Evolutionary conservation across 2,329 filamentous ascomycete genomes (phyloP), one percentile per base, ranked within the genome.

Genomic region (Fusarium sp.): DNA sequence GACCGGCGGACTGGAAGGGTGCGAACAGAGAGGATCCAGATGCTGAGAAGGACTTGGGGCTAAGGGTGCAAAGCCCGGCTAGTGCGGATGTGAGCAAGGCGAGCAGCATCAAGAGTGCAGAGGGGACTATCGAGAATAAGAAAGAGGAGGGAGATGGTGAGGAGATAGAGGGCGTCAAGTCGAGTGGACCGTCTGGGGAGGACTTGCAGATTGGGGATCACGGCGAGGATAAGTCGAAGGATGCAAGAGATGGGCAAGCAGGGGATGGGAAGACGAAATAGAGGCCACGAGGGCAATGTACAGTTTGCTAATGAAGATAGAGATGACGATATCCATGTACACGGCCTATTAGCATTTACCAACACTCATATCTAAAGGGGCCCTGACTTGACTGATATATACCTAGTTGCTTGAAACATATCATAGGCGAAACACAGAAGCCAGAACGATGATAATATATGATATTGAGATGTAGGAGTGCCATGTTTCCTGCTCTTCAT

Each of bases 1-100:
- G 83, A 50, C 82, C 93, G 1, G 89, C 94, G 1, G 89, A 97
- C 76, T 97, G 94, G 94, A 90, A 90, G 63, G 92, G 92, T 1
- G 83, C 78, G 0, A 82, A 85, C 44, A 75, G 76, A 5, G 82
- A 83, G 44, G 83, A 84, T 16, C 61, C 69, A 1, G 68, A 57
- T 7, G 81, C 85, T 12, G 84, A 88, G 65, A 93, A 90, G 75
- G 87, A 90, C 50, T 82, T 97, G 2, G 94, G 94, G 0, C 76
- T 96, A 52, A 83, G 92, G 30, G 87, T 86, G 6, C 87, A 90
- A 63, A 91, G 87, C 7, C 88, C 91, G 1, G 86, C 86, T 1
- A 94, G 91, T 70, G 88, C 86, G 1, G 85, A 89, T 57, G 84
- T 94, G 15, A 95, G 92, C 76, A 88, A 90, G 67, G 92, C 93